Conservation (phyloP, 768 basidiomycete species). For the Mycena filopes region DNA sequence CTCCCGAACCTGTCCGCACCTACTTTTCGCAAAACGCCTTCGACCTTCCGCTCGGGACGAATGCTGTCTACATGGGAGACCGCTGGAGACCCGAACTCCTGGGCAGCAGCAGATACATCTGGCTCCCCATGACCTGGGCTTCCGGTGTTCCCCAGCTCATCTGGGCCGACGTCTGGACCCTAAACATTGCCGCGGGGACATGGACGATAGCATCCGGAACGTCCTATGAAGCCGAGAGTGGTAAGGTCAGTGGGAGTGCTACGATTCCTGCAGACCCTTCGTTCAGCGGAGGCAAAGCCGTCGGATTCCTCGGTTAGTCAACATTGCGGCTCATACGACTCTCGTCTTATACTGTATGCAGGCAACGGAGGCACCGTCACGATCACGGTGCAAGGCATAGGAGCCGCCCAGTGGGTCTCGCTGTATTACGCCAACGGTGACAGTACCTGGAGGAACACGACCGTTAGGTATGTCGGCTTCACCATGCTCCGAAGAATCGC, state of each 20-base stretch:
- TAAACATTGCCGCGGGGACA: conserved; percentile 61
- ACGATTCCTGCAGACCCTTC: conserved; percentile 52
- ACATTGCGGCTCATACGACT: not conserved
- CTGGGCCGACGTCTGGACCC: conserved; percentile 65
- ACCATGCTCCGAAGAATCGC: not conserved
- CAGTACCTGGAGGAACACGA: conserved; percentile 67
- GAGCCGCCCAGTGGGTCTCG: conserved; percentile 67
- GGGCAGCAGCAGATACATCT: conserved; percentile 69
- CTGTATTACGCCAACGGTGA: conserved; percentile 72
- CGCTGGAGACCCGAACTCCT: conserved; percentile 66
- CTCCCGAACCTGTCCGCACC: conserved; percentile 59
- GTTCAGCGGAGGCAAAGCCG: conserved; percentile 63
- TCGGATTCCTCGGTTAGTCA: conserved; percentile 64
- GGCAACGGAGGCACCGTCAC: conserved; percentile 69
- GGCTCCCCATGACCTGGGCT: conserved; percentile 68
- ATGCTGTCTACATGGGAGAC: conserved; percentile 72
- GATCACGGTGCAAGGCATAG: conserved; percentile 65
- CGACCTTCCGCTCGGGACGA: conserved; percentile 59
- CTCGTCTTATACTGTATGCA: conserved; percentile 30
- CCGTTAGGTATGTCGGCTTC: conserved; percentile 56
- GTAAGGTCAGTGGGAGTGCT: conserved; percentile 59
- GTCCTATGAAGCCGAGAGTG: conserved; percentile 66
- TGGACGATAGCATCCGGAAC: conserved; percentile 62
- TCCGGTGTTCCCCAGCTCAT: conserved; percentile 65
- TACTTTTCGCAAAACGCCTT: conserved; percentile 73